phyloP scores from a whole-genome alignment of 192 early-diverging fungal genomes.

The Backusella psychrophila region DNA sequence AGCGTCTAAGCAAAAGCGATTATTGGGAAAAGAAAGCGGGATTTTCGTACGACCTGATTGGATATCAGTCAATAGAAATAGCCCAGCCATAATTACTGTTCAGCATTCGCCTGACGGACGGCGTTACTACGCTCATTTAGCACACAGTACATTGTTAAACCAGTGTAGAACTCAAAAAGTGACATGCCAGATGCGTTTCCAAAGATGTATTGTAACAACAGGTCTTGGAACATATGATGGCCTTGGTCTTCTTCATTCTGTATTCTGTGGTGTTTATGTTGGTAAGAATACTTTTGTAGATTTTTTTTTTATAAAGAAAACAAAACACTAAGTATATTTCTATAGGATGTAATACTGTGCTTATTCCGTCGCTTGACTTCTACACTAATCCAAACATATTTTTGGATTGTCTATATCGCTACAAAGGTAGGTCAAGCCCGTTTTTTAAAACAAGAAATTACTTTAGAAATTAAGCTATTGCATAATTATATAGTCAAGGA shows the following conservation, averaged over 20 bases:
- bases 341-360: slow-evolving; percentile 57
- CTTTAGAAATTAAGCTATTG: background rate
- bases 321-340: background rate
- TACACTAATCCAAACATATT: slow-evolving; percentile 53
- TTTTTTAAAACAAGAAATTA: background rate
- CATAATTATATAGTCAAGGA: slow-evolving; percentile 56
- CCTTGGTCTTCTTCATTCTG: slow-evolving; percentile 25
- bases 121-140: slow-evolving; percentile 42
- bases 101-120: slow-evolving; percentile 50
- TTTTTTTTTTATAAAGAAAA: background rate
- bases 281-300: slow-evolving; percentile 1
- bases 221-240: slow-evolving; percentile 20
- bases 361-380: slow-evolving; percentile 64
- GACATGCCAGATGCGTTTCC: slow-evolving; percentile 54
- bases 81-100: slow-evolving; percentile 58
- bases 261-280: slow-evolving; percentile 36
- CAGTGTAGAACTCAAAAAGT: slow-evolving; percentile 63
- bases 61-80: slow-evolving; percentile 26
- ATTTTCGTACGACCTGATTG: slow-evolving; percentile 55
- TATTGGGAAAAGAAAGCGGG: slow-evolving; percentile 57
- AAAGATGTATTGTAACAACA: slow-evolving; percentile 41
- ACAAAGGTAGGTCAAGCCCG: slow-evolving; percentile 46
- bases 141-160: slow-evolving; percentile 53
- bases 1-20: slow-evolving; percentile 61
- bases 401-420: slow-evolving; percentile 71